Conservation (phyloP, 228 moss, liverwort and hornwort species). For the Sphagnum magellanicum region DNA sequence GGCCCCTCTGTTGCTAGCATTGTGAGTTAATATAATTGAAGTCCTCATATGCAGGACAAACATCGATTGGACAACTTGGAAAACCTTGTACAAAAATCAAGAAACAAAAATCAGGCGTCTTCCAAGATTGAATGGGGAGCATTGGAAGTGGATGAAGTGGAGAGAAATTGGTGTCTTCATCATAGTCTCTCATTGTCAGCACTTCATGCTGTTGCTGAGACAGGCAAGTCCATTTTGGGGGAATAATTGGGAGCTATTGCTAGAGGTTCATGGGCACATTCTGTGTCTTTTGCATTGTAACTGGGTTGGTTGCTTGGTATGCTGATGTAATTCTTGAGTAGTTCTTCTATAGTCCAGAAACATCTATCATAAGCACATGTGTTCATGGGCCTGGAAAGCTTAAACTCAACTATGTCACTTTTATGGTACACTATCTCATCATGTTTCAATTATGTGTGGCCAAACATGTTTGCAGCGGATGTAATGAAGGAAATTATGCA, state of each 20-base stretch:
- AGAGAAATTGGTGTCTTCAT: constrained; percentile 46
- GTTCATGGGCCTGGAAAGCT: too few species aligned
- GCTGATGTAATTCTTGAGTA: background rate
- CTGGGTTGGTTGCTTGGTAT: background rate
- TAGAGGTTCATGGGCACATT: constrained; percentile 2
- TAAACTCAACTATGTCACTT: too few species aligned
- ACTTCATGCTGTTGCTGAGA: constrained; percentile 48
- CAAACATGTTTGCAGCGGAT: constrained; percentile 26
- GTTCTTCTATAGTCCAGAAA: background rate
- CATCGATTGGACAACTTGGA: constrained; percentile 22
- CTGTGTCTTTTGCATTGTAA: background rate
- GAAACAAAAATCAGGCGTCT: constrained; percentile 2
- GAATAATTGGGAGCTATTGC: background rate
- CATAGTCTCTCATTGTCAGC: constrained; percentile 40
- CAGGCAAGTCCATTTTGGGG: constrained; percentile 17
- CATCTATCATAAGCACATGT: too few species aligned
- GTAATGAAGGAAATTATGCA: constrained; percentile 53
- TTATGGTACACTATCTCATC: too few species aligned
- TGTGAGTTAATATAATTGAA: background rate
- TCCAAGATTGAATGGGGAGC: constrained; percentile 18
- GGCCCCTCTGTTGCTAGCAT: background rate
- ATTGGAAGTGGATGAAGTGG: constrained; percentile 20
- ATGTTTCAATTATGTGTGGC: too few species aligned
- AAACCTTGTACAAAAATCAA: constrained; percentile 17
- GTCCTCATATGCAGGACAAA: constrained; percentile 28